These are phyloP conservation scores for Pseudogymnoascus verrucosus DNA, from an alignment of 2,329 filamentous ascomycete genomes.

Conservation along the genomic window DNA sequence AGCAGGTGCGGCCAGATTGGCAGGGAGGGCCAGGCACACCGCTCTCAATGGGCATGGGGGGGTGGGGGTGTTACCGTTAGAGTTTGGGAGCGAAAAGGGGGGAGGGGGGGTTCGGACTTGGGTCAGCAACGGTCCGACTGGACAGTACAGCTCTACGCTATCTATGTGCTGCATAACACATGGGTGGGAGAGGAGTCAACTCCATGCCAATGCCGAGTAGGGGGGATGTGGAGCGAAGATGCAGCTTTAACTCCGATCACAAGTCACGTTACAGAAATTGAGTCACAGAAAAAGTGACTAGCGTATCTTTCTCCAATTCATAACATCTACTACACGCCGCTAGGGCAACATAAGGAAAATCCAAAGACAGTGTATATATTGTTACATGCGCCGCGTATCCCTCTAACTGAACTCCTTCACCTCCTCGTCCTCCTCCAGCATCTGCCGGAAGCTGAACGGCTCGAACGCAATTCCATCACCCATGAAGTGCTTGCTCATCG, in stretches of 20 bases:
- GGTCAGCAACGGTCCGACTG: conserved; percentile 3
- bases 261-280: conserved; percentile 5
- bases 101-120: neutral
- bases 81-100: neutral
- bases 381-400: neutral
- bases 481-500: conserved; percentile 95
- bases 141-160: neutral
- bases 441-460: conserved; percentile 77
- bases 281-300: conserved; percentile 5
- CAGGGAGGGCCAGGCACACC: neutral
- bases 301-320: conserved; percentile 7
- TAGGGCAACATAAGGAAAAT: conserved; percentile 8
- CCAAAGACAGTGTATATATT: conserved; percentile 7
- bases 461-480: conserved; percentile 81
- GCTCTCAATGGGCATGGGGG: conserved; percentile 1
- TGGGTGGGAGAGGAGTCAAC: neutral
- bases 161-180: neutral
- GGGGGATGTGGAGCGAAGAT: neutral
- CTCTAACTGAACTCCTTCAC: conserved; percentile 41
- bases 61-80: neutral
- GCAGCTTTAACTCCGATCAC: neutral
- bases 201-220: neutral
- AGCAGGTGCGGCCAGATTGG: neutral
- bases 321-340: conserved; percentile 6
- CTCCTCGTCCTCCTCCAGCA: conserved; percentile 75